Conservation (phyloP, 1,139 yeast species). For the Meyerozyma elateridarum region DNA sequence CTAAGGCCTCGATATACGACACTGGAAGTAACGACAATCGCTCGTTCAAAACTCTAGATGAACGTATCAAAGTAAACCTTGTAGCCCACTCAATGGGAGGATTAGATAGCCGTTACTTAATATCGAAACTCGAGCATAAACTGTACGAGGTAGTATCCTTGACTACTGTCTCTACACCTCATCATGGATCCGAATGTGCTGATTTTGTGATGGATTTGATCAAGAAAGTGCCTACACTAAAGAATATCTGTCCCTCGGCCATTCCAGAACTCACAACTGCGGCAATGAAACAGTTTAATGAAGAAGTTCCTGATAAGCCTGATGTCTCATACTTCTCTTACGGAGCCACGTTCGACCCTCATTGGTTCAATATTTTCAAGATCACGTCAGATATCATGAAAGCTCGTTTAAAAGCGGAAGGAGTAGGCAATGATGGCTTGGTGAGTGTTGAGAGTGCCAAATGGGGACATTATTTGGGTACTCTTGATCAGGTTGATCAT, state of each 20-base stretch:
- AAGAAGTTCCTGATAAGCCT: conserved; percentile 48
- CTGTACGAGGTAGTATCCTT: conserved; percentile 61
- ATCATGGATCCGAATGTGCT: conserved; percentile 81
- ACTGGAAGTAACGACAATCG: conserved; percentile 9
- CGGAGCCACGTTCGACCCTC: conserved; percentile 70
- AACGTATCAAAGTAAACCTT: conserved; percentile 54
- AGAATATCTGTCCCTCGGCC: conserved; percentile 36
- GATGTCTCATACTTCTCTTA: conserved; percentile 72
- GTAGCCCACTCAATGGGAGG: conserved; percentile 98
- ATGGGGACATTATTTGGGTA: conserved; percentile 81
- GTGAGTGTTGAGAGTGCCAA: conserved; percentile 73
- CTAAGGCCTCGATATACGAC: conserved; percentile 29
- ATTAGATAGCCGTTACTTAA: conserved; percentile 72
- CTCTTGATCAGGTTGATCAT: conserved; percentile 76
- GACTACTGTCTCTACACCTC: conserved; percentile 87
- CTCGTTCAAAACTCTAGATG: conserved; percentile 15
- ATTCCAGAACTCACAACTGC: conserved; percentile 58
- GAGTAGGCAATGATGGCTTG: conserved; percentile 70
- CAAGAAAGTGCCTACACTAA: conserved; percentile 12
- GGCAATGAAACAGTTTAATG: conserved; percentile 52
- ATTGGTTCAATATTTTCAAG: conserved; percentile 57
- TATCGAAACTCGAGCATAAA: conserved; percentile 43
- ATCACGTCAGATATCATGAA: conserved; percentile 60
- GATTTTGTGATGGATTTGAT: conserved; percentile 49
- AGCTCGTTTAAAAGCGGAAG: conserved; percentile 28